Evolutionary conservation across 2,329 filamentous ascomycete species (phyloP), one percentile per base, ranked within the genome.

Genomic region (Knufia fluminis): DNA sequence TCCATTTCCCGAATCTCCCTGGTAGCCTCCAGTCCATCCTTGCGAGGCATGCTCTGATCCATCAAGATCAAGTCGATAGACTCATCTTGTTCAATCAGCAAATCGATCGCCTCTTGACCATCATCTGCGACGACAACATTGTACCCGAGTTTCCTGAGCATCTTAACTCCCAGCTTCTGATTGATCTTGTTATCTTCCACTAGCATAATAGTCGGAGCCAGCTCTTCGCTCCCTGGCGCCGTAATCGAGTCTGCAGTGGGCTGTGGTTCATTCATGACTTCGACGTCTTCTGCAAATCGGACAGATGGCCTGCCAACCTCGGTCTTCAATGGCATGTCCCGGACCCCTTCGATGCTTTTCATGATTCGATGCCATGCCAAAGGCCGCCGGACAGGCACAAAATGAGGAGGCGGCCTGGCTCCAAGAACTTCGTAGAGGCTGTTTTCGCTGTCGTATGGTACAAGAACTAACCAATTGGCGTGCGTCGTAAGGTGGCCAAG

Each of bases 101-200:
- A 51, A 16, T 59, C 53, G 10, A 63, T 57, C 4, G 57, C 61
- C 26, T 62, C 57, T 46, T 61, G 52, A 10, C 62, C 62, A 43
- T 64, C 57, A 33, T 57, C 53, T n/a, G 62, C 62, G 9, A 59
- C 45, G 22, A 58, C 20, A 7, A 60, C 58, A 19, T 52, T 41
- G 35, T 60, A 60, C 14, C 56, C 55, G 7, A 59, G 47, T 2
- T 52, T 48, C 20, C 52, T 50, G 10, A 61, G 48, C 58, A 61
- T 61, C 41, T 53, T 59, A 7, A 47, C 44, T 33, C 58, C 59
- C 1, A 61, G 54, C 35, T 59, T 61, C 42, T 54, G 61, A 35
- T 64, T 64, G 52, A 64, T 63, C 54, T 62, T 59, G 42, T 64
- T 64, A 50, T 64, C 61, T 46, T 60, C 60, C 14, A 61, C 59